Conservation (phyloP, 1,284 basidiomycete genomes). For the Leccinum huronense region DNA sequence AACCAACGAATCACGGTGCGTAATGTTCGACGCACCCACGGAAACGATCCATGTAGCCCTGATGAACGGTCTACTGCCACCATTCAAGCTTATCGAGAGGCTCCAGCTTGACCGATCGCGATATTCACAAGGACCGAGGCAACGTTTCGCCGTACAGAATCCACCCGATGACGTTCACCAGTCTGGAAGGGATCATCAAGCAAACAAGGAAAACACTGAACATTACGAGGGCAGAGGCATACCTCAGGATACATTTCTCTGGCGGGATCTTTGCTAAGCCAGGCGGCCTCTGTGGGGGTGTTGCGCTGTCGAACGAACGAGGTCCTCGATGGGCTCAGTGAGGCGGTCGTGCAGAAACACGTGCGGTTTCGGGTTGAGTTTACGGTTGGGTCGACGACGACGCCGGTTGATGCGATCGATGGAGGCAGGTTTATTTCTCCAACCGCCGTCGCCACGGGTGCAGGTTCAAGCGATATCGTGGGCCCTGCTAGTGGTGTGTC, state of each 20-base stretch:
- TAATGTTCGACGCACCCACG: constrained; percentile 43
- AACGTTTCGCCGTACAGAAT: constrained; percentile 8
- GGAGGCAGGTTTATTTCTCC: constrained; percentile 20
- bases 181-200: constrained; percentile 23
- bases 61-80: constrained; percentile 12
- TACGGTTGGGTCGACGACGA: constrained; percentile 42
- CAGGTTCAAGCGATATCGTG: constrained; percentile 3
- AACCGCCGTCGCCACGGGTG: constrained; percentile 2
- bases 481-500: neutral
- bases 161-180: constrained; percentile 22
- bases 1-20: constrained; percentile 80
- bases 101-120: constrained; percentile 17
- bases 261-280: constrained; percentile 46
- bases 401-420: constrained; percentile 14
- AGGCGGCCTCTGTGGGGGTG: constrained; percentile 33
- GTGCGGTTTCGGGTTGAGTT: constrained; percentile 65
- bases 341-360: constrained; percentile 51
- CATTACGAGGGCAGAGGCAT: constrained; percentile 10
- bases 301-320: constrained; percentile 72
- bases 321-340: constrained; percentile 40
- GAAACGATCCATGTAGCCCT: constrained; percentile 12
- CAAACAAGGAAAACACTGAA: constrained; percentile 55
- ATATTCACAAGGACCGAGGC: constrained; percentile 16
- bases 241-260: constrained; percentile 23
- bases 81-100: constrained; percentile 16